Conservation (phyloP, 345 rosid genomes). For the Lagerstroemia speciosa region DNA sequence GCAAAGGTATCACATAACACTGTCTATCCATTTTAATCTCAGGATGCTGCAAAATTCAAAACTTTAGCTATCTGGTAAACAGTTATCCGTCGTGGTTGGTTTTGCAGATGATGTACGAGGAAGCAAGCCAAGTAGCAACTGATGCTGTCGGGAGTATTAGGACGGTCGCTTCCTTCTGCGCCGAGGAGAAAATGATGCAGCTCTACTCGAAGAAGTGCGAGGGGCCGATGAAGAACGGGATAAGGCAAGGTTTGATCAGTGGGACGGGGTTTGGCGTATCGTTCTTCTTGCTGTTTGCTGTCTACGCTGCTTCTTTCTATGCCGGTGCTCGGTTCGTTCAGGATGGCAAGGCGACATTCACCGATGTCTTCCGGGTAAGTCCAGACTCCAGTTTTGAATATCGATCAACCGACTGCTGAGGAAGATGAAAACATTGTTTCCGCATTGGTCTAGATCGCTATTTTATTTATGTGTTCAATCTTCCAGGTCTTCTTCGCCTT, state of each 20-base stretch:
- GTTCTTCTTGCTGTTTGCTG: slow-evolving; percentile 42
- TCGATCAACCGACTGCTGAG: background rate
- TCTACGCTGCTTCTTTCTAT: slow-evolving; percentile 63
- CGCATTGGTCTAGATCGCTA: background rate
- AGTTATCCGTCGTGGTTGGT: background rate
- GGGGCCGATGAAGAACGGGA: slow-evolving; percentile 63
- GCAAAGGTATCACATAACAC: slow-evolving; percentile 44
- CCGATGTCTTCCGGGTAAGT: slow-evolving; percentile 56
- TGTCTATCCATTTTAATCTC: too few relatives aligned
- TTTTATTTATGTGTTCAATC: background rate
- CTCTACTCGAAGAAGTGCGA: slow-evolving; percentile 67
- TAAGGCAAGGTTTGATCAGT: slow-evolving; percentile 58
- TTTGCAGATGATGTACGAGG: slow-evolving; percentile 70
- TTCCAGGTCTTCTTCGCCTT: slow-evolving; percentile 30
- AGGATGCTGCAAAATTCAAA: too few relatives aligned
- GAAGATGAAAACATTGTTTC: background rate
- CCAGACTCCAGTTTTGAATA: background rate
- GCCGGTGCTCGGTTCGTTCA: slow-evolving; percentile 64
- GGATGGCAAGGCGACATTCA: slow-evolving; percentile 40
- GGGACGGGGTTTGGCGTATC: slow-evolving; percentile 65
- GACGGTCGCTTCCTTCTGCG: slow-evolving; percentile 84
- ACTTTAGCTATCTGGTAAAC: too few relatives aligned
- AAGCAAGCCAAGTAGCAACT: slow-evolving; percentile 87
- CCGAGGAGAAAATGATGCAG: slow-evolving; percentile 76
- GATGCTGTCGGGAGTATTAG: slow-evolving; percentile 90